Evolutionary conservation across 306 rosid genomes (phyloP).

Genomic region (Elaeagnus macrophylla): DNA sequence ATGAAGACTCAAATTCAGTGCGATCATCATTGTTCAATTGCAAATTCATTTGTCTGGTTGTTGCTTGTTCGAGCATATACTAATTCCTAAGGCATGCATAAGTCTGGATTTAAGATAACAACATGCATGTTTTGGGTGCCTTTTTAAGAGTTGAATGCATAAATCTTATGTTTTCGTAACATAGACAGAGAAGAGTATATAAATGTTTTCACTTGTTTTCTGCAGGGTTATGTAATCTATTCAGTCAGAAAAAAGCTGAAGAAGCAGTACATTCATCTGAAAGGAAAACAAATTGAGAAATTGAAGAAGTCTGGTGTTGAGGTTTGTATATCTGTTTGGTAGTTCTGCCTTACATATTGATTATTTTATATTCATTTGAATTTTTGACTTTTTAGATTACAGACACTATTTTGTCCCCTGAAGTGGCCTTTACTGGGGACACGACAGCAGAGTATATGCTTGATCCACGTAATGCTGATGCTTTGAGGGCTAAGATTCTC

Average conservation of each 20-base stretch:
- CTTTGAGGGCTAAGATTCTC: constrained; percentile 92
- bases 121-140: neutral
- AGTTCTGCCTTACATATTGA: constrained; percentile 12
- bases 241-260: constrained; percentile 85
- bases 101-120: neutral
- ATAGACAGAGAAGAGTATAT: neutral
- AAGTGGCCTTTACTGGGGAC: constrained; percentile 95
- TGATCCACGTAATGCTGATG: constrained; percentile 91
- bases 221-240: constrained; percentile 89
- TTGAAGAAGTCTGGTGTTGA: constrained; percentile 81
- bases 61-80: neutral
- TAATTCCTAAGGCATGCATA: neutral
- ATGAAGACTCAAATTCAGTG: neutral
- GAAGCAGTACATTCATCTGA: constrained; percentile 76
- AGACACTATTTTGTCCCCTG: constrained; percentile 73
- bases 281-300: constrained; percentile 93
- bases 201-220: constrained; percentile 9
- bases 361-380: constrained; percentile 14
- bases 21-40: neutral
- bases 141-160: no score
- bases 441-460: constrained; percentile 82
- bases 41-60: neutral
- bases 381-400: constrained; percentile 56
- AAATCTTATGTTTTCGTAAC: neutral
- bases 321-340: constrained; percentile 42